Percentiles rank a stretch among this genome's conserved stretches.
Evolutionary conservation across 1,284 basidiomycete species (phyloP).

Genomic region (Ceraceosorus bombacis): DNA sequence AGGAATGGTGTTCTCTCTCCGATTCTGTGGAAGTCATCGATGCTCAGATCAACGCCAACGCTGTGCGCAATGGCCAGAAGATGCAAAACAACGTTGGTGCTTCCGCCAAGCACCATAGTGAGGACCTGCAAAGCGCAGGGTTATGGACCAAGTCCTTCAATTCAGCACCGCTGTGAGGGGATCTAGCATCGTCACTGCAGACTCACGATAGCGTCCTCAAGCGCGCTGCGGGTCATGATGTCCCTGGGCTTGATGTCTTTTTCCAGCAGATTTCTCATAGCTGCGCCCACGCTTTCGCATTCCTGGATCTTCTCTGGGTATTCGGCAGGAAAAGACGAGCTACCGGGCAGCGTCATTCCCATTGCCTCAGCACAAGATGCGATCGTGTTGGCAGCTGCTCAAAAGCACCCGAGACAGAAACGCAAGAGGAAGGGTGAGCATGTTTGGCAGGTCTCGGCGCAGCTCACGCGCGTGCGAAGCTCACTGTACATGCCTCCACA

Average conservation of each 20-base stretch:
- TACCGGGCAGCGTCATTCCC: slow-evolving; percentile 47
- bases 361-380: slow-evolving; percentile 45
- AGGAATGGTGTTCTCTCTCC: slow-evolving; percentile 44
- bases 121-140: slow-evolving; percentile 10
- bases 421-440: not conserved
- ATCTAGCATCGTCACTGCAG: no score
- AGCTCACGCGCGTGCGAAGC: not conserved
- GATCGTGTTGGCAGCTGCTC: slow-evolving; percentile 45
- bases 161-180: no score
- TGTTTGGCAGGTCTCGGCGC: not conserved
- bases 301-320: slow-evolving; percentile 44
- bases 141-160: not conserved
- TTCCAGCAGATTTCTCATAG: slow-evolving; percentile 44
- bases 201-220: slow-evolving; percentile 42
- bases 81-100: slow-evolving; percentile 45
- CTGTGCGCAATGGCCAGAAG: slow-evolving; percentile 45
- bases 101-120: slow-evolving; percentile 47
- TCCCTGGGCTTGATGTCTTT: slow-evolving; percentile 45
- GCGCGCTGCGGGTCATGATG: slow-evolving; percentile 43
- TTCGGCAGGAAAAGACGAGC: slow-evolving; percentile 43
- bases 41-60: slow-evolving; percentile 37
- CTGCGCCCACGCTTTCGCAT: slow-evolving; percentile 35
- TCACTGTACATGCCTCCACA: slow-evolving; percentile 47
- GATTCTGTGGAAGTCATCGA: slow-evolving; percentile 47
- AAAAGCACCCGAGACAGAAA: not conserved